Evolutionary conservation across 1,284 basidiomycete genomes (phyloP), one percentile per base, ranked within the genome.

Genomic region (Boletus subluridellus): DNA sequence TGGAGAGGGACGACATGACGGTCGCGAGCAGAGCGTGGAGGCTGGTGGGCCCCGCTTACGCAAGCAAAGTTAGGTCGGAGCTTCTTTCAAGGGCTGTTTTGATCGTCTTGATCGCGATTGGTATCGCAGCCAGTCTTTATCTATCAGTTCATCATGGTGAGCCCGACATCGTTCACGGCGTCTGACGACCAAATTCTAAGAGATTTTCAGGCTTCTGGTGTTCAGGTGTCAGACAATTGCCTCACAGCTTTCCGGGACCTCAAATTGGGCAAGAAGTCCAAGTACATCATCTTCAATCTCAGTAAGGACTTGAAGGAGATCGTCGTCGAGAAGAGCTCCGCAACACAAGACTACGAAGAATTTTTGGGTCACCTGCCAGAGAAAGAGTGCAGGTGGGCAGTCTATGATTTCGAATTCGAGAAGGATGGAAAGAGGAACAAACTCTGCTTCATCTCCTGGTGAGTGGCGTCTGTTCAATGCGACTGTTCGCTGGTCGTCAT

Each of bases 371-470:
- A 90, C 68, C 81, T 99, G 49, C 94, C 95, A 1, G 83, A 86
- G 71, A 65, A 68, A 24, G 85, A 92, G 69, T 94, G 90, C 73
- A 81, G 90, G 75, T 99, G 90, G 86, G 95, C 90, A 35, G 84
- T 98, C 49, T 98, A 95, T 75, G 95, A 98, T 76, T 90, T 96
- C 63, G 87, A 93, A 72, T 98, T 82, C 71, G 84, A 91, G 78
- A 87, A 86, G 63, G 92, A 80, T 21, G 92, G 81, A 60, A 89
- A 84, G 77, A 84, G 95, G 75, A 96, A 91, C 83, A 98, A 98
- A 83, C 83, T 98, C 66, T 79, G 81, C 69, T 98, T 98, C 74
- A 74, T 86, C 76, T 84, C 87, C 59, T 99, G 96, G 88, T 89
- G 69, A 70, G 84, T 80, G 34, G 51, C 60, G 41, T 48, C 34